A percentile compares a stretch with the other conserved stretches of the same genome.
These are phyloP conservation scores for Stephania cephalantha DNA, from an alignment of 164 flowering plant species.

Conservation along the genomic window DNA sequence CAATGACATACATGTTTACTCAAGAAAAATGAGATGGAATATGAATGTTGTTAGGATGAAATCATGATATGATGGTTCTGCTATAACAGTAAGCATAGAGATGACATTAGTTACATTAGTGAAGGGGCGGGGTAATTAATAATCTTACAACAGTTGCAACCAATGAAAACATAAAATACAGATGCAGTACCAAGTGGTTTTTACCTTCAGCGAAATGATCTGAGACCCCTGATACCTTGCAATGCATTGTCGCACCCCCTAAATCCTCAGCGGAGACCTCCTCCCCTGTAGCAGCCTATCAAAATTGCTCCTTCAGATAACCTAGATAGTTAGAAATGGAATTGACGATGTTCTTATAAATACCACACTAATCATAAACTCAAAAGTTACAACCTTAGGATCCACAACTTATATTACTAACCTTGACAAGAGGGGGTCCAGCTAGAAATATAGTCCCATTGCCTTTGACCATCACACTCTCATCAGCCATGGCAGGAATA, in stretches of 20 bases:
- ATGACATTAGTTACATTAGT: no score
- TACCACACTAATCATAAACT: background rate
- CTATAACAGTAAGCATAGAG: no score
- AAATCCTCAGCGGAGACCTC: slow-evolving; percentile 93
- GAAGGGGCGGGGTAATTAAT: no score
- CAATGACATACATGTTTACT: no score
- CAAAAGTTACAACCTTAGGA: background rate
- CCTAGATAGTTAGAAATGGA: slow-evolving; percentile 18
- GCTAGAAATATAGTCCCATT: slow-evolving; percentile 97
- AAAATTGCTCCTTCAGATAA: slow-evolving; percentile 34
- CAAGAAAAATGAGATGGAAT: no score
- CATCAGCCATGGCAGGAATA: slow-evolving; percentile 99
- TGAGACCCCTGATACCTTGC: slow-evolving; percentile 93
- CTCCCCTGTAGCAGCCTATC: slow-evolving; percentile 98
- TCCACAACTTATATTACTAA: slow-evolving; percentile 28
- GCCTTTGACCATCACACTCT: slow-evolving; percentile 96
- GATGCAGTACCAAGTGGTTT: slow-evolving; percentile 3
- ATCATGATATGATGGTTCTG: no score
- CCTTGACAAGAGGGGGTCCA: slow-evolving; percentile 99
- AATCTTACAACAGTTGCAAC: no score
- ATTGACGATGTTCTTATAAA: slow-evolving; percentile 9
- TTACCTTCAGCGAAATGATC: slow-evolving; percentile 94
- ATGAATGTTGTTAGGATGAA: no score
- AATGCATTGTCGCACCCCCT: slow-evolving; percentile 91
- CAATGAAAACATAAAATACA: background rate